Conservation (phyloP, 192 early-diverging fungal genomes). For the Backusella mclennaniae region DNA sequence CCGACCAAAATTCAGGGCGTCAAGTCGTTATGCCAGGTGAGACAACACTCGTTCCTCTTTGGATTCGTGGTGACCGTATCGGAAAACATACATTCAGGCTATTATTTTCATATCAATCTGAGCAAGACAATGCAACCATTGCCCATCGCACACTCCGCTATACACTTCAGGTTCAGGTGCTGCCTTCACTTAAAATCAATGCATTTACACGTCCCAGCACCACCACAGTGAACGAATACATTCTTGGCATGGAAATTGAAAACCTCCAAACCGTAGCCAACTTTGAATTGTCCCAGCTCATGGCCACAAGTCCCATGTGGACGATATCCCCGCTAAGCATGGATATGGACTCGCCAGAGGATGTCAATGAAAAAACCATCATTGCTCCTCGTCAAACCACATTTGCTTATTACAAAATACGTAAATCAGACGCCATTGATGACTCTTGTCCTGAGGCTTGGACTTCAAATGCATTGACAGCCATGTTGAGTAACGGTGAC, state of each 20-base stretch:
- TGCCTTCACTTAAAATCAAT: slow-evolving; percentile 89
- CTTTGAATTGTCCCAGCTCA: slow-evolving; percentile 67
- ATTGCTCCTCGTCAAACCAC: slow-evolving; percentile 56
- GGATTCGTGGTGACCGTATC: slow-evolving; percentile 89
- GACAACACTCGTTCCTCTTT: slow-evolving; percentile 76
- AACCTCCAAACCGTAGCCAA: slow-evolving; percentile 63
- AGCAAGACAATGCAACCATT: slow-evolving; percentile 61
- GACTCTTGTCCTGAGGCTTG: slow-evolving; percentile 43
- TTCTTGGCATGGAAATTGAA: slow-evolving; percentile 90
- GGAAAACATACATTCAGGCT: slow-evolving; percentile 81
- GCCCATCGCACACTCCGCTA: slow-evolving; percentile 66
- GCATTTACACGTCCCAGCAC: slow-evolving; percentile 89
- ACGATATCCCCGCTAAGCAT: slow-evolving; percentile 54
- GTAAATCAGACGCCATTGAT: neutral
- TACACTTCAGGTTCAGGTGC: slow-evolving; percentile 60
- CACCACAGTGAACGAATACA: slow-evolving; percentile 75
- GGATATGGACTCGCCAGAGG: slow-evolving; percentile 36
- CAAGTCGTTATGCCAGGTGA: slow-evolving; percentile 60
- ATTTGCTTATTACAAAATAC: slow-evolving; percentile 55
- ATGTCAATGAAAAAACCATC: slow-evolving; percentile 39
- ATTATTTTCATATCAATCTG: slow-evolving; percentile 81
- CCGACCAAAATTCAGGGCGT: slow-evolving; percentile 9
- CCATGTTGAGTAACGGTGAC: slow-evolving; percentile 40
- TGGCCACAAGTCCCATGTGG: slow-evolving; percentile 74
- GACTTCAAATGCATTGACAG: slow-evolving; percentile 45